Base-by-base conservation (phyloP, 352 stramenopile genomes). In the Pythium rhizo-oryzae region DNA sequence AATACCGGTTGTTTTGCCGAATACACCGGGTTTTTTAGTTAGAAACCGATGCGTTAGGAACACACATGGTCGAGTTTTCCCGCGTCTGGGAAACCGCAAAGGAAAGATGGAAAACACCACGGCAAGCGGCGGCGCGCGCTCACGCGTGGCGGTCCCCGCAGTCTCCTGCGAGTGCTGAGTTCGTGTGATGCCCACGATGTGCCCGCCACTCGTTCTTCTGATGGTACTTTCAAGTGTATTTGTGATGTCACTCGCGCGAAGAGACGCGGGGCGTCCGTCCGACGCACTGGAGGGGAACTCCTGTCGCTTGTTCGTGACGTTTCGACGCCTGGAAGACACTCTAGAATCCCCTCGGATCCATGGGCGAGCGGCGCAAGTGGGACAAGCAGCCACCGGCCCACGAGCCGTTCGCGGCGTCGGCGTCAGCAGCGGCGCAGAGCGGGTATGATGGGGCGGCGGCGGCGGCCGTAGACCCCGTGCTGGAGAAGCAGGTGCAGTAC, bases 401-500 rank as follows among this genome's bases (percentile, higher is more conserved):
- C 37, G 30, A 28, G 47, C 24, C 35, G 56, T 54, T 57, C 19
- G 39, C 39, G 41, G 33, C 41, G n/a, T n/a, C n/a, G 47, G 52
- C 21, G 25, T 18, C 19, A 7, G 23, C 21, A 12, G 49, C 37
- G 53, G 46, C 59, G 43, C 37, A n/a, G 2, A 44, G 19, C 52
- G 33, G 7, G 8, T 41, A 41, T 15, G n/a, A 21, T 25, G 28
- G 8, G 1, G 16, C n/a, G n/a, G n/a, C n/a, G n/a, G n/a, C n/a
- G n/a, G n/a, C 66, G 4, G 74, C 74, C 47, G 51, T 56, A 12
- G 85, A 91, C 43, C 79, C 84, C 0, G 82, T 91, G 55, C 66
- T 89, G 15, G 83, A 92, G 65, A 92, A 91, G 75, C 85, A 93
- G 65, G 63, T 81, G 30, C 82, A 93, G 75, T 95, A 93, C 69